A percentile compares a stretch with the other conserved stretches of the same genome.
phyloP scores from a whole-genome alignment of 75 land plant species.

The Picea sitchensis region DNA sequence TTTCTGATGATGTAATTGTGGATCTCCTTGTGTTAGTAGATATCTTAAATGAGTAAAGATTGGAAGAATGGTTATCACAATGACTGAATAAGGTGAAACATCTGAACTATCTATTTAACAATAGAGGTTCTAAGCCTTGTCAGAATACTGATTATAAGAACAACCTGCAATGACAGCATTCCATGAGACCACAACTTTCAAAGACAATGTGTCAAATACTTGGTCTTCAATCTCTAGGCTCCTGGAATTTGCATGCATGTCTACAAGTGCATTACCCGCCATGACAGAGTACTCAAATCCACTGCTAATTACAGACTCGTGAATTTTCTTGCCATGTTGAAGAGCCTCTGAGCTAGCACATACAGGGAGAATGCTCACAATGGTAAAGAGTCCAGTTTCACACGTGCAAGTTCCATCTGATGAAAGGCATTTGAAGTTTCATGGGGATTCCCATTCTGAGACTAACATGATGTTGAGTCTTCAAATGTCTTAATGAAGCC shows the following conservation, averaged over 20 bases:
- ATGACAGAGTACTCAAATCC: no score
- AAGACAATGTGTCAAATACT: conserved; percentile 13
- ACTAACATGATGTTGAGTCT: conserved; percentile 1
- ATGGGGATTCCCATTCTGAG: conserved; percentile 12
- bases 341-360: conserved; percentile 3
- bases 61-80: conserved; percentile 28
- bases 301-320: no score
- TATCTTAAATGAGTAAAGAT: conserved; percentile 34
- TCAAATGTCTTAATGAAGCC: no score
- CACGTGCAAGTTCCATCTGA: conserved; percentile 14
- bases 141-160: not conserved
- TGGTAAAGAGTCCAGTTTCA: conserved; percentile 3
- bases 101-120: conserved; percentile 4
- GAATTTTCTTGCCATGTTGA: no score
- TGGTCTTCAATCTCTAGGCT: not conserved
- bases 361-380: conserved; percentile 23
- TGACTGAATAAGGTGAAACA: not conserved
- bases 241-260: conserved; percentile 12
- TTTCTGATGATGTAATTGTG: conserved; percentile 42
- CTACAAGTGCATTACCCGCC: no score
- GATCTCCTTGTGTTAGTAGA: conserved; percentile 38
- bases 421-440: conserved; percentile 22
- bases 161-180: conserved; percentile 13
- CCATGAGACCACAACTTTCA: conserved; percentile 10
- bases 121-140: not conserved